Conservation (phyloP, 495 filamentous ascomycete species). For the Hyaloscypha bicolor region DNA sequence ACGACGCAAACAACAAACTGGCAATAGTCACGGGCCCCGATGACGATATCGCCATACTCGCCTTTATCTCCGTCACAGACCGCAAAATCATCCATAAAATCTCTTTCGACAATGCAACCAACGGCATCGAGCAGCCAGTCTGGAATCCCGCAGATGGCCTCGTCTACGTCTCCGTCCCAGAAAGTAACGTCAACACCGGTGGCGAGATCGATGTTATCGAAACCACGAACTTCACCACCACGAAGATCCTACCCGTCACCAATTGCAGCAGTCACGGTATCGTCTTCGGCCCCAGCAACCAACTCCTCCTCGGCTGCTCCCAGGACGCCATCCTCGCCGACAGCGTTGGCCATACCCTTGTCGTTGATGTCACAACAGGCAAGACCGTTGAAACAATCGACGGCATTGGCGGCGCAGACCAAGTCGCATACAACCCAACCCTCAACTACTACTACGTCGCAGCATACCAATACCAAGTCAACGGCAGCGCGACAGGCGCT, state of each 20-base stretch:
- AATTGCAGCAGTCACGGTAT: not conserved
- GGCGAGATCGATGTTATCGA: not conserved
- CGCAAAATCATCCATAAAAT: not conserved
- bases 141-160: not conserved
- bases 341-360: not conserved
- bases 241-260: slow-evolving; percentile 3
- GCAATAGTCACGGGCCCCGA: not conserved
- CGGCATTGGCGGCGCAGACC: not conserved
- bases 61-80: not conserved
- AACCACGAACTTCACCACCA: not conserved
- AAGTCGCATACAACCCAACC: not conserved
- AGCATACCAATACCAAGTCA: not conserved
- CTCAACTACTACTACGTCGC: not conserved
- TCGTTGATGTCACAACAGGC: not conserved
- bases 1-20: not conserved
- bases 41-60: not conserved
- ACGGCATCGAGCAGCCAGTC: not conserved
- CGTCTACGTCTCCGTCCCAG: slow-evolving; percentile 4
- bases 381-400: not conserved
- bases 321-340: not conserved
- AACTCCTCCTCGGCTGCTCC: slow-evolving; percentile 9
- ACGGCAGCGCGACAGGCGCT: not conserved
- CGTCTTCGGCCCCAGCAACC: slow-evolving; percentile 3
- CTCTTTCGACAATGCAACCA: not conserved
- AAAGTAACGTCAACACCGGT: not conserved